These are phyloP conservation scores for Kluyveromyces siamensis DNA, from an alignment of 805 yeast genomes.

Conservation along the genomic window DNA sequence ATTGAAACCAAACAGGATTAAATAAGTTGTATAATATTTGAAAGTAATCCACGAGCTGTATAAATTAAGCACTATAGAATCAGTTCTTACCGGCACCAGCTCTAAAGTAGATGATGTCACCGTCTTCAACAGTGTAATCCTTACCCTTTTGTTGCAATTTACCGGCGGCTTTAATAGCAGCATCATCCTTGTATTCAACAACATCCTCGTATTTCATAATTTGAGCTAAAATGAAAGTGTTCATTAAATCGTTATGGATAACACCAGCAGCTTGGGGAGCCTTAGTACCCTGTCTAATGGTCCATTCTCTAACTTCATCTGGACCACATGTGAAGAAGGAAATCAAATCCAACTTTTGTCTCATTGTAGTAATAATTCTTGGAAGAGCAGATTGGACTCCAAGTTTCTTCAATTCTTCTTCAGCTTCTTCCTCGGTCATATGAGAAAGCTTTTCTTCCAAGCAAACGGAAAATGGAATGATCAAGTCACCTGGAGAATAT, in stretches of 20 bases:
- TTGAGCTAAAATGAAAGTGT: slow-evolving; percentile 90
- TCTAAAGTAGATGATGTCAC: slow-evolving; percentile 85
- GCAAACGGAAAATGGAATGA: slow-evolving; percentile 88
- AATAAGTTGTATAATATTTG: background rate
- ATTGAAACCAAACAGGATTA: background rate
- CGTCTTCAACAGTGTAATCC: slow-evolving; percentile 90
- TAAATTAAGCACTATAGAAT: background rate
- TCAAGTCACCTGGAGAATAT: slow-evolving; percentile 80
- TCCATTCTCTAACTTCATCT: slow-evolving; percentile 97
- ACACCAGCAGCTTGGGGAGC: slow-evolving; percentile 99
- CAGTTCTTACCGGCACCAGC: slow-evolving; percentile 87
- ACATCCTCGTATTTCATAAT: slow-evolving; percentile 81
- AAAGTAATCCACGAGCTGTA: background rate
- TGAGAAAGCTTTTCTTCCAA: slow-evolving; percentile 86
- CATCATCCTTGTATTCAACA: slow-evolving; percentile 71
- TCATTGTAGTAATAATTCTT: slow-evolving; percentile 76
- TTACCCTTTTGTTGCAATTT: slow-evolving; percentile 88
- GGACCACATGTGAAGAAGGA: slow-evolving; percentile 96
- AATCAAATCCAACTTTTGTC: slow-evolving; percentile 74
- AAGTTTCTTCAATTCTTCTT: slow-evolving; percentile 61
- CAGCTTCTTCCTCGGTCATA: slow-evolving; percentile 77
- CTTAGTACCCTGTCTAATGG: slow-evolving; percentile 80
- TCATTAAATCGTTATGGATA: slow-evolving; percentile 90
- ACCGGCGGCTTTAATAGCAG: slow-evolving; percentile 77
- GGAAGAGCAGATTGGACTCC: slow-evolving; percentile 80